phyloP scores from a whole-genome alignment of 805 yeast genomes.

The Priceomyces medius region DNA sequence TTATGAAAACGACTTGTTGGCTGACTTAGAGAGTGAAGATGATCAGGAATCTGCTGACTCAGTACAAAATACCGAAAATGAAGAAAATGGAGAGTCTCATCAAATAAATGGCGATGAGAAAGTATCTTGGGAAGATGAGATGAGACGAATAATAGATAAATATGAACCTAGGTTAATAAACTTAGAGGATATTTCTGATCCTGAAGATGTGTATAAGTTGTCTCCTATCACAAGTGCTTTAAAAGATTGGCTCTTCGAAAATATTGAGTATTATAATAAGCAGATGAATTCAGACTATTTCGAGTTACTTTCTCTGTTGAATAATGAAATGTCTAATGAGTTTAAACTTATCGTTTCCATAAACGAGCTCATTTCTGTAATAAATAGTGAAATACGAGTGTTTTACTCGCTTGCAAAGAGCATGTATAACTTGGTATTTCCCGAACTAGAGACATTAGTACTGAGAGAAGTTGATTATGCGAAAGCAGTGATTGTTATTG shows the following conservation, averaged over 20 bases:
- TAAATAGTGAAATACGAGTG: conserved; percentile 52
- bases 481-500: conserved; percentile 48
- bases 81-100: conserved; percentile 5
- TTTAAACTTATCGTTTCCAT: conserved; percentile 51
- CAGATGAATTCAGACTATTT: conserved; percentile 27
- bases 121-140: conserved; percentile 12
- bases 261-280: conserved; percentile 20
- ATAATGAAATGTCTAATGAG: conserved; percentile 36
- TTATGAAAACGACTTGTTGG: conserved; percentile 42
- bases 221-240: conserved; percentile 23
- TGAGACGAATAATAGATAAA: conserved; percentile 12
- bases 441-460: conserved; percentile 66
- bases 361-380: conserved; percentile 53
- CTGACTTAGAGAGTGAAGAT: conserved; percentile 36
- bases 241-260: conserved; percentile 14
- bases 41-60: conserved; percentile 11
- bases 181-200: conserved; percentile 18
- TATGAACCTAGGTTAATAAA: conserved; percentile 18
- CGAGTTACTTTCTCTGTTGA: conserved; percentile 29
- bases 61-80: conserved; percentile 6
- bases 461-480: conserved; percentile 64
- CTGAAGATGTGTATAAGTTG: conserved; percentile 21
- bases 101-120: conserved; percentile 6
- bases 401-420: conserved; percentile 50
- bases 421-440: conserved; percentile 61